Percentiles rank a stretch among this genome's conserved stretches.
These are phyloP conservation scores for Rosa multiflora DNA, from an alignment of 306 rosid genomes.

Conservation along the genomic window DNA sequence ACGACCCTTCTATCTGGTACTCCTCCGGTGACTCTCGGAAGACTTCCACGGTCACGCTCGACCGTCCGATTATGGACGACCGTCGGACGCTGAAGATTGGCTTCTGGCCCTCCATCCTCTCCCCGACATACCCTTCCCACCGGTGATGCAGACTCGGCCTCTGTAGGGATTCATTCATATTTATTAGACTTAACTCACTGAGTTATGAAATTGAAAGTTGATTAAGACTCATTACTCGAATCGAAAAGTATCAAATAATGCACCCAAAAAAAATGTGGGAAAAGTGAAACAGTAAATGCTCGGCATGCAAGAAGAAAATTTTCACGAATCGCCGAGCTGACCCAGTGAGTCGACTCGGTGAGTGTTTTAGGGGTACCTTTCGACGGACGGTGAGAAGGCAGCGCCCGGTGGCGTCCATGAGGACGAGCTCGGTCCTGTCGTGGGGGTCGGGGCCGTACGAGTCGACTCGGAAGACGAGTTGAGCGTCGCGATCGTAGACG, in stretches of 20 bases:
- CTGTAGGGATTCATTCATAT: conserved; percentile 34
- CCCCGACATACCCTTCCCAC: conserved; percentile 92
- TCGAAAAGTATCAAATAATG: background rate
- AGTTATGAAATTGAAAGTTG: background rate
- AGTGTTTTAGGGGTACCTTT: conserved; percentile 41
- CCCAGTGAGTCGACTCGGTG: conserved; percentile 27
- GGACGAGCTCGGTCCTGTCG: conserved; percentile 66
- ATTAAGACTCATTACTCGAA: background rate
- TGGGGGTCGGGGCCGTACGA: conserved; percentile 64
- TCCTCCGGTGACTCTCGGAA: conserved; percentile 43
- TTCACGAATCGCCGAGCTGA: background rate
- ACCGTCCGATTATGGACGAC: conserved; percentile 84
- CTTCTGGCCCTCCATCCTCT: conserved; percentile 69
- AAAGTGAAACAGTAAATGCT: background rate
- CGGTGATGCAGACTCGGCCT: conserved; percentile 89
- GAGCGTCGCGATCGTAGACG: conserved; percentile 71
- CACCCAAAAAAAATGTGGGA: background rate
- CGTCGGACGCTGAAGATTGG: conserved; percentile 77
- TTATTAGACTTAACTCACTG: conserved; percentile 2
- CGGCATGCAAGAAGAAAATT: background rate
- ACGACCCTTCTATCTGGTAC: conserved; percentile 80
- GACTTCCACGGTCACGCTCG: conserved; percentile 67
- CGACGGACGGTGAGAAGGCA: conserved; percentile 90
- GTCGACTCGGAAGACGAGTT: conserved; percentile 83
- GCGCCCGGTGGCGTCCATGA: conserved; percentile 79